Base-by-base conservation (phyloP, 164 flowering plant genomes). In the Berberis thunbergii region DNA sequence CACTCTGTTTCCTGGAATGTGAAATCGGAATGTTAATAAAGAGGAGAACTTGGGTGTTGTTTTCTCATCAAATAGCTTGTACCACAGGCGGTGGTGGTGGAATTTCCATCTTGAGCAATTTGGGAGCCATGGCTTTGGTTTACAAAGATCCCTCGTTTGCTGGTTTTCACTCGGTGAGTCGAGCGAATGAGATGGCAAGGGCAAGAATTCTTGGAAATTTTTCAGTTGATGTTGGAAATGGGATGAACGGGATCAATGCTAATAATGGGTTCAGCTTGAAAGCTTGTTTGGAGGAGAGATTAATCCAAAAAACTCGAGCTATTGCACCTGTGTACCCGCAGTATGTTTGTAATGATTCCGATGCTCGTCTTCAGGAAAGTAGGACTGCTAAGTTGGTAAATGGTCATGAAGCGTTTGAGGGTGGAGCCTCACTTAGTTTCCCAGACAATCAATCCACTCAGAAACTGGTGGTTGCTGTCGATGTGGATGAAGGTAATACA, bases 401-500 rank as follows among this genome's bases (percentile, higher is more conserved):
- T 70, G 76, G 75, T 10, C 71, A 67, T 10, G 70, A 60, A 7
- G 43, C 62, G 0, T 59, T 54, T 50, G 67, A 77, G 48, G 69
- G 73, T 40, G 84, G 86, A n/a, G 77, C 67, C 41, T 72, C 71
- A n/a, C 64, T 68, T 41, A 72, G 80, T 12, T 73, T 73, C 60
- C 66, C 66, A 7, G 74, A 67, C 13, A 79, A 49, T 7, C 61
- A 64, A 13, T 45, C 58, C 60, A 70, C 71, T 49, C 80, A 80
- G 40, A 87, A 85, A 69, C 45, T 86, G 2, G 79, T 77, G n/a
- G 92, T 90, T 48, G 97, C 95, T 6, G 95, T 90, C 60, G 97
- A 90, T 69, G 83, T 90, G 9, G 97, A 90, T 64, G 97, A 90
- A 77, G 97, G 97, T 85, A 81, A 60, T 42, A 55, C 42, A 45